Evolutionary conservation across 2,329 filamentous ascomycete genomes (phyloP).

Genomic region (Dissoconium aciculare): DNA sequence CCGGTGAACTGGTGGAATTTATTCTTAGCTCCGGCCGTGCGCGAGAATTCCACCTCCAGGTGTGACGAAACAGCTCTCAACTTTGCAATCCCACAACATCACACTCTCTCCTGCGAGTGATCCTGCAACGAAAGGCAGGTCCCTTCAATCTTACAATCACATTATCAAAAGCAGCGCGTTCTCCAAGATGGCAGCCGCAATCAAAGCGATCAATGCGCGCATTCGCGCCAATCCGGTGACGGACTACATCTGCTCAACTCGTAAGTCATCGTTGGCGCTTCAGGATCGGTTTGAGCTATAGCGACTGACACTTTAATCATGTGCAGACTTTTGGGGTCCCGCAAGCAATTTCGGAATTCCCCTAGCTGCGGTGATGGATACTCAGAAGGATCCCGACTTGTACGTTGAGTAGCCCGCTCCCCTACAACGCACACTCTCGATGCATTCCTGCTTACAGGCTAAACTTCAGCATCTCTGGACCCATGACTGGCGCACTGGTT

Average conservation of each 20-base stretch:
- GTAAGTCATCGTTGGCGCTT: slow-evolving; percentile 26
- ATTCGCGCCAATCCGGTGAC: slow-evolving; percentile 33
- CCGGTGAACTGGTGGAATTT: too few relatives aligned
- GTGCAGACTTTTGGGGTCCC: slow-evolving; percentile 38
- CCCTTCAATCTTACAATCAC: too few relatives aligned
- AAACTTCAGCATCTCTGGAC: slow-evolving; percentile 46
- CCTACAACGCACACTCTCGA: background rate
- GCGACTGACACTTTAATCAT: slow-evolving; percentile 9
- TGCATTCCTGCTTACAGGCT: slow-evolving; percentile 1
- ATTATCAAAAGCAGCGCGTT: background rate
- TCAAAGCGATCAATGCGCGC: slow-evolving; percentile 39
- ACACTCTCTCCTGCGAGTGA: too few relatives aligned
- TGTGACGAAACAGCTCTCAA: too few relatives aligned
- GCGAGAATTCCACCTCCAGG: too few relatives aligned
- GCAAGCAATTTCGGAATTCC: slow-evolving; percentile 41
- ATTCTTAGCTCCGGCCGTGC: too few relatives aligned
- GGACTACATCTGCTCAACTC: slow-evolving; percentile 40
- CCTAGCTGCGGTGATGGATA: slow-evolving; percentile 39
- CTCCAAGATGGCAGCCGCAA: slow-evolving; percentile 36
- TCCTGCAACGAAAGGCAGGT: too few relatives aligned
- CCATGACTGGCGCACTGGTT: slow-evolving; percentile 46
- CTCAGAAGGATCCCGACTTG: slow-evolving; percentile 39
- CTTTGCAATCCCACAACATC: too few relatives aligned
- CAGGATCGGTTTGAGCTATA: background rate
- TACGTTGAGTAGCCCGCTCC: too few relatives aligned